These are phyloP conservation scores for Nitzschia putrida DNA, from an alignment of 108 stramenopile species.

Conservation along the genomic window DNA sequence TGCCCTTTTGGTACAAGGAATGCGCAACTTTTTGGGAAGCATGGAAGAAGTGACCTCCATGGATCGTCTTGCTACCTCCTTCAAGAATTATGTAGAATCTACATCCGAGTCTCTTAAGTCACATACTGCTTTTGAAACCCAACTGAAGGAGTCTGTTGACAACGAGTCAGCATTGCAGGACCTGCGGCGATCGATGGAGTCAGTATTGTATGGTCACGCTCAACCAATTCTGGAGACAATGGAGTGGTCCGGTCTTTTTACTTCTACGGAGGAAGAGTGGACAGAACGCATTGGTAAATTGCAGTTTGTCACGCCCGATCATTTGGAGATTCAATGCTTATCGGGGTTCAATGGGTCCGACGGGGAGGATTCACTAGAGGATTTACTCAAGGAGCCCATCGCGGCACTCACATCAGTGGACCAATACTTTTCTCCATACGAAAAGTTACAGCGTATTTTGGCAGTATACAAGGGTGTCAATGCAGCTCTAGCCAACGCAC, in stretches of 20 bases:
- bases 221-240: slow-evolving; percentile 10
- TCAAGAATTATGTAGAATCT: slow-evolving; percentile 30
- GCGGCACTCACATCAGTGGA: slow-evolving; percentile 52
- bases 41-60: slow-evolving; percentile 19
- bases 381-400: slow-evolving; percentile 47
- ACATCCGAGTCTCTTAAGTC: slow-evolving; percentile 22
- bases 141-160: slow-evolving; percentile 6
- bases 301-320: slow-evolving; percentile 72
- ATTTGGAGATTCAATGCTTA: slow-evolving; percentile 78
- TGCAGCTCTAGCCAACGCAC: slow-evolving; percentile 53
- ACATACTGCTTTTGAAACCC: slow-evolving; percentile 38
- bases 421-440: slow-evolving; percentile 65
- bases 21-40: slow-evolving; percentile 44
- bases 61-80: slow-evolving; percentile 8
- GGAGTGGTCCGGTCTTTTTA: slow-evolving; percentile 23
- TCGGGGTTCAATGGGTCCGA: slow-evolving; percentile 16
- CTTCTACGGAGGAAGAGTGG: slow-evolving; percentile 30
- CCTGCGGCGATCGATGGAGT: slow-evolving; percentile 45
- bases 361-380: slow-evolving; percentile 31
- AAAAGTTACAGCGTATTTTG: slow-evolving; percentile 68
- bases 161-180: slow-evolving; percentile 17
- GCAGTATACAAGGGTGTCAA: slow-evolving; percentile 64
- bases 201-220: slow-evolving; percentile 54
- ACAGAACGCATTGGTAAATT: slow-evolving; percentile 28
- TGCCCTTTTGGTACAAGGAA: slow-evolving; percentile 51